Evolutionary conservation across 2,329 filamentous ascomycete genomes (phyloP).

Genomic region (Chaetothyriales sp.): DNA sequence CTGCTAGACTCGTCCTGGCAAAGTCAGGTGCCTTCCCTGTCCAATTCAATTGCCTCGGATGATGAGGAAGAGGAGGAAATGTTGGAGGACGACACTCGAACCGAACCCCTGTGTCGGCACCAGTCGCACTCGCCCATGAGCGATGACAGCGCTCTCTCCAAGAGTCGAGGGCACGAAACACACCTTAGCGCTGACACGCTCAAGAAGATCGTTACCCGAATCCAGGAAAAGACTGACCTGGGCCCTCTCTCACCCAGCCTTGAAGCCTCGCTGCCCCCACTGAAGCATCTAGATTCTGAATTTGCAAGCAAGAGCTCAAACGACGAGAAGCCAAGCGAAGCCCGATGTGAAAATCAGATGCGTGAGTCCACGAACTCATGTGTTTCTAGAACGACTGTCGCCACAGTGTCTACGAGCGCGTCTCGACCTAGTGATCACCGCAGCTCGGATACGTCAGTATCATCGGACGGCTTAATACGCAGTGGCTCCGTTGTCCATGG

Average conservation of each 20-base stretch:
- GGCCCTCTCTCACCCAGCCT: constrained; percentile 38
- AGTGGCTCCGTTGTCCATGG: constrained; percentile 64
- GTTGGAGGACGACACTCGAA: constrained; percentile 38
- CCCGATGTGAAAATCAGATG: constrained; percentile 35
- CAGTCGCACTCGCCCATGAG: constrained; percentile 9
- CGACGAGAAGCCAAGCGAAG: constrained; percentile 30
- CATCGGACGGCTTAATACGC: constrained; percentile 40
- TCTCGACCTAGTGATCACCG: constrained; percentile 32
- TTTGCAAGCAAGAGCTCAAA: constrained; percentile 15
- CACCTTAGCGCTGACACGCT: constrained; percentile 87
- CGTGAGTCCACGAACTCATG: constrained; percentile 43
- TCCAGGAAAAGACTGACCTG: constrained; percentile 66
- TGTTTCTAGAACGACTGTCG: constrained; percentile 38
- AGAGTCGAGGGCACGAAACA: constrained; percentile 60
- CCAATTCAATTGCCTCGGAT: constrained; percentile 61
- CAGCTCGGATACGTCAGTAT: constrained; percentile 48
- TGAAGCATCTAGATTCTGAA: constrained; percentile 27
- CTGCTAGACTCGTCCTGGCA: constrained; percentile 32
- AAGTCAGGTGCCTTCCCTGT: constrained; percentile 53
- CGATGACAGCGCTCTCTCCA: constrained; percentile 34
- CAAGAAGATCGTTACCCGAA: constrained; percentile 85
- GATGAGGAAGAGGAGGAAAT: constrained; percentile 21
- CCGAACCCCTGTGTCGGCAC: constrained; percentile 22
- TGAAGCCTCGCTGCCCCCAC: constrained; percentile 26
- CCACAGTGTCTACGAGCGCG: constrained; percentile 36